phyloP scores from a whole-genome alignment of 176 grass and related monocot species.

The Tillandsia leiboldiana region DNA sequence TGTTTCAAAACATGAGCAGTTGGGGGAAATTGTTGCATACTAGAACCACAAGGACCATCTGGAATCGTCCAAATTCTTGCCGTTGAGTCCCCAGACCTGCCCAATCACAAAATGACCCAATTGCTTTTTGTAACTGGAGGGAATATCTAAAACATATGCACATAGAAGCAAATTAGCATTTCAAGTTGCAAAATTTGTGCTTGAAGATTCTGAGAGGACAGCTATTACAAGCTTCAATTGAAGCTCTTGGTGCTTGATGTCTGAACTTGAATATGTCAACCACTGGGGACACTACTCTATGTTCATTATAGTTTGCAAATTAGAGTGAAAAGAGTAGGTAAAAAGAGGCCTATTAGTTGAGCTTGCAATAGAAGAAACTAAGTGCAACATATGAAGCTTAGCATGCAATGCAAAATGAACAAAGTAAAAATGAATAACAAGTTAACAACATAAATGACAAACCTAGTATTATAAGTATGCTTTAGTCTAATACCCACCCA shows the following conservation, averaged over 20 bases:
- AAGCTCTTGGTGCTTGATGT: too few species aligned
- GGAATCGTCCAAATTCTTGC: constrained; percentile 98
- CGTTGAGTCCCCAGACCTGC: constrained; percentile 93
- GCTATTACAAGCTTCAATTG: too few species aligned
- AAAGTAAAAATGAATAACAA: constrained; percentile 2
- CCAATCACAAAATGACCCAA: constrained; percentile 14
- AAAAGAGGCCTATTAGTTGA: too few species aligned
- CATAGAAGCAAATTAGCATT: constrained; percentile 5
- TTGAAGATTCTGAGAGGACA: too few species aligned
- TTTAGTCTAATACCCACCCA: constrained; percentile 35
- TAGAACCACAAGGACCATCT: constrained; percentile 72
- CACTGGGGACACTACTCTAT: too few species aligned
- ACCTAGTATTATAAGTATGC: constrained; percentile 1
- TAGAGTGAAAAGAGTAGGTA: too few species aligned
- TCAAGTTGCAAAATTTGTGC: not conserved
- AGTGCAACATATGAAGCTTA: too few species aligned
- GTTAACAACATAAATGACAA: not conserved
- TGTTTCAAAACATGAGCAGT: constrained; percentile 90
- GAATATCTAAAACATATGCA: constrained; percentile 11
- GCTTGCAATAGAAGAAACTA: too few species aligned
- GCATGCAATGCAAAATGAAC: not conserved
- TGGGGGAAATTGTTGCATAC: constrained; percentile 40
- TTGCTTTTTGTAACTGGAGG: too few species aligned
- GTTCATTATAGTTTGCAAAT: too few species aligned
- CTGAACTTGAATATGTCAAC: too few species aligned